phyloP scores from a whole-genome alignment of 169 alveolate species.

The Cyclospora cayetanensis region DNA sequence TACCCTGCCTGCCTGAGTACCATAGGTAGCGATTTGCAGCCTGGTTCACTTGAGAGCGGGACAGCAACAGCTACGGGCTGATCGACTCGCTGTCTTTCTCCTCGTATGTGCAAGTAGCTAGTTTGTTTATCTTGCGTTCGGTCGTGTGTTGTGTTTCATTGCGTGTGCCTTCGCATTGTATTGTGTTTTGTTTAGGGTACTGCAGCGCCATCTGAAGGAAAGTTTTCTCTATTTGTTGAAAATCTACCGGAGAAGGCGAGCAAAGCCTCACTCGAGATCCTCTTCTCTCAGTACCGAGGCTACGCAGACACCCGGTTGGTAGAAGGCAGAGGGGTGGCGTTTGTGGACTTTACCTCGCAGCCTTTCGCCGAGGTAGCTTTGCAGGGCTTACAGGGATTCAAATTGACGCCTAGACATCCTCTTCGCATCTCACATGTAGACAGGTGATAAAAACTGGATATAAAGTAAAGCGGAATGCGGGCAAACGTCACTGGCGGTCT shows the following conservation, averaged over 20 bases:
- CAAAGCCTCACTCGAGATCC: constrained; percentile 81
- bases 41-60: too few species aligned
- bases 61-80: too few species aligned
- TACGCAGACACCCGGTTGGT: constrained; percentile 82
- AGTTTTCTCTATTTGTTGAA: constrained; percentile 83
- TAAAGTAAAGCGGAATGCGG: background rate
- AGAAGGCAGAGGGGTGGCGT: constrained; percentile 87
- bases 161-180: background rate
- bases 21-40: too few species aligned
- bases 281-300: constrained; percentile 88
- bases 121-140: too few species aligned
- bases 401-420: constrained; percentile 82
- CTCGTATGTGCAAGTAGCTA: too few species aligned
- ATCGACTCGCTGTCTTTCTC: too few species aligned
- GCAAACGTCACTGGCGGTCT: too few species aligned
- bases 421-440: constrained; percentile 78
- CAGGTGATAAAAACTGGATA: background rate
- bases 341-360: constrained; percentile 82
- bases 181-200: background rate
- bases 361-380: constrained; percentile 85
- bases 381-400: constrained; percentile 87
- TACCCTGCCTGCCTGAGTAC: too few species aligned
- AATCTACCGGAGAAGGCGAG: constrained; percentile 84
- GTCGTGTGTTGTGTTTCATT: too few species aligned
- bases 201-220: background rate